Base-by-base conservation (phyloP, 331 rosid genomes). In the Quercus tomentella region DNA sequence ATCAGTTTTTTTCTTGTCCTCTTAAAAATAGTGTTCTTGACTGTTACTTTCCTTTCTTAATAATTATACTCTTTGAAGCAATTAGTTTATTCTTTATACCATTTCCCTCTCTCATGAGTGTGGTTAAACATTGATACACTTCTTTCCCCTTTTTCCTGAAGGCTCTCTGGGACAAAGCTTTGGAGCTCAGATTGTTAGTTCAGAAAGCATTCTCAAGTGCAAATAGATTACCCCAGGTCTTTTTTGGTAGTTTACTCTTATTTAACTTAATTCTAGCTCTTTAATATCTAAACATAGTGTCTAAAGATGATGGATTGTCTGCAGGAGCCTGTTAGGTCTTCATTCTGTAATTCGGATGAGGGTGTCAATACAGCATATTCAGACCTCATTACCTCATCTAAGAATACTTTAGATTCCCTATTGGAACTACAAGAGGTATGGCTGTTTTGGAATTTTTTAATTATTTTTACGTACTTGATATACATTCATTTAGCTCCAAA, bases 111-210 rank as follows among this genome's bases (percentile, higher is more conserved):
- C 25, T 76, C 66, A 18, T 26, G 76, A 76, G 66, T 37, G 52
- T 70, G 28, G 41, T 70, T 49, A 70, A 76, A 63, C 67, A 45
- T 56, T 5, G 65, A 26, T 56, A 28, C 21, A 76, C 18, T 77
- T 63, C 77, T 43, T 77, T 76, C 60, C 4, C 16, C 30, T 58
- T 81, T 83, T 73, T 37, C 25, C 55, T 75, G 56, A 63, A 95
- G 98, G 93, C 86, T 33, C 86, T 95, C 25, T 92, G 98, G 98
- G 92, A 91, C 88, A 92, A 89, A 86, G 88, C 93, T 83, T 96
- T 95, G 41, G 97, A 93, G 88, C 83, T 95, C 61, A 89, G 97
- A 68, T 86, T 92, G 84, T 81, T 91, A 78, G 91, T 95, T 84
- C 99, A 95, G 88, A 95, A 91, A 80, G 86, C 91, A 14, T 92